A percentile compares a stretch with the other conserved stretches of the same genome.
phyloP scores from a whole-genome alignment of 352 stramenopile species.

The Phytopythium chamaehyphon region DNA sequence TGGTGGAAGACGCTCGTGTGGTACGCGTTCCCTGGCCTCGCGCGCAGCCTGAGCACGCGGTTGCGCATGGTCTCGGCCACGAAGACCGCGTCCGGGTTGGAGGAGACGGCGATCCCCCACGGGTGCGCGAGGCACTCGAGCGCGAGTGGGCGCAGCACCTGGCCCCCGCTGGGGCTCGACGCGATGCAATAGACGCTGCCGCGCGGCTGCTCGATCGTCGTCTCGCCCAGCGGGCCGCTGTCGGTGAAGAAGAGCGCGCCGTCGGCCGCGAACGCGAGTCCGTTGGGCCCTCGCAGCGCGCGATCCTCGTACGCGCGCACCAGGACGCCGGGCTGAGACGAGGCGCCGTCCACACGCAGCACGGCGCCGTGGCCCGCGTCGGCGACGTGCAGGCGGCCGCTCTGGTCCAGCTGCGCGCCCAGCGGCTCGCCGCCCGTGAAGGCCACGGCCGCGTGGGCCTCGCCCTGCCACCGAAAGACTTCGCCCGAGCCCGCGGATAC shows the following conservation, averaged over 20 bases:
- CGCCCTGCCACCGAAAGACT: slow-evolving; percentile 44
- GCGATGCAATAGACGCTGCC: slow-evolving; percentile 81
- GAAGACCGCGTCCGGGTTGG: slow-evolving; percentile 46
- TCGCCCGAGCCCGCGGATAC: slow-evolving; percentile 70
- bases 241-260: slow-evolving; percentile 83
- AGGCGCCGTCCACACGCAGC: slow-evolving; percentile 51
- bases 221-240: slow-evolving; percentile 80
- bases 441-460: slow-evolving; percentile 42
- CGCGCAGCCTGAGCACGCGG: slow-evolving; percentile 62
- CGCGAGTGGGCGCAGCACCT: slow-evolving; percentile 66
- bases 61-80: slow-evolving; percentile 82
- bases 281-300: slow-evolving; percentile 64
- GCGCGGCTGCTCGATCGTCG: slow-evolving; percentile 69
- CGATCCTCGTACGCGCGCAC: slow-evolving; percentile 84
- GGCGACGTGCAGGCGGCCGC: slow-evolving; percentile 56
- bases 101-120: slow-evolving; percentile 47
- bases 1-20: slow-evolving; percentile 82
- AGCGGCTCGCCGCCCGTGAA: slow-evolving; percentile 70
- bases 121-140: slow-evolving; percentile 81
- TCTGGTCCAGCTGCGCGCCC: slow-evolving; percentile 59
- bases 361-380: slow-evolving; percentile 74
- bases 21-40: slow-evolving; percentile 62
- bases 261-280: slow-evolving; percentile 51
- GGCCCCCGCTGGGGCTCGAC: slow-evolving; percentile 54
- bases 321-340: slow-evolving; percentile 58